A percentile compares a stretch with the other conserved stretches of the same genome.
Conservation (phyloP, 306 rosid genomes). For the Pyrus pyrifolia region DNA sequence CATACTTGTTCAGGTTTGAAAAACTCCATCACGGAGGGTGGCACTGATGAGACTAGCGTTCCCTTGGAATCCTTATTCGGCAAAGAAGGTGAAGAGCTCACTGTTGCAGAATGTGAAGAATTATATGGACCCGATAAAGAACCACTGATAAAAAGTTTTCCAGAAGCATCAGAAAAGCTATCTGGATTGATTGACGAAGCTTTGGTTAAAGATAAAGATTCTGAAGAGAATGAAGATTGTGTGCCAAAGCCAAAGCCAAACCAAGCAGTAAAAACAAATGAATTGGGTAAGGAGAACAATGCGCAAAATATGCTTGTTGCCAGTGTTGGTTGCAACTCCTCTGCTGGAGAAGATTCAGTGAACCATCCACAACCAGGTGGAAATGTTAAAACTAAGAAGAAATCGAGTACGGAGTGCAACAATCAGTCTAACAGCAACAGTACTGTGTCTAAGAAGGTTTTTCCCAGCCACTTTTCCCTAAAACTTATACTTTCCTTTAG, state of each 20-base stretch:
- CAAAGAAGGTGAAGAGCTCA: slow-evolving; percentile 58
- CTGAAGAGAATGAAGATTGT: slow-evolving; percentile 18
- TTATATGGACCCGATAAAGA: slow-evolving; percentile 86
- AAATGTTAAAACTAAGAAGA: slow-evolving; percentile 32
- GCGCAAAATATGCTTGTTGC: slow-evolving; percentile 23
- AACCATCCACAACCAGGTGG: slow-evolving; percentile 24
- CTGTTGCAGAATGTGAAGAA: slow-evolving; percentile 73
- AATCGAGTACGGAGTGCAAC: slow-evolving; percentile 14
- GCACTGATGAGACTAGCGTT: slow-evolving; percentile 38
- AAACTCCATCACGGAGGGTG: slow-evolving; percentile 26
- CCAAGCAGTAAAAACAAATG: slow-evolving; percentile 30
- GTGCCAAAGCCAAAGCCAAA: slow-evolving; percentile 28
- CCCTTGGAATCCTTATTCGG: slow-evolving; percentile 35
- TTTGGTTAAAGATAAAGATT: slow-evolving; percentile 16
- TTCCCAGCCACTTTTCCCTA: slow-evolving; percentile 4
- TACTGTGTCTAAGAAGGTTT: slow-evolving; percentile 62
- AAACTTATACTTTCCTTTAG: background rate
- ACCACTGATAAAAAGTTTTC: slow-evolving; percentile 32
- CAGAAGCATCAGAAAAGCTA: slow-evolving; percentile 26
- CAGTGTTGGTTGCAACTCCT: slow-evolving; percentile 12
- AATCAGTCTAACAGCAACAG: slow-evolving; percentile 42
- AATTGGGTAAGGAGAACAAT: slow-evolving; percentile 21
- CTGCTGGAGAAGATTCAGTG: slow-evolving; percentile 27
- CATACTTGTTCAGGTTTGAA: slow-evolving; percentile 17
- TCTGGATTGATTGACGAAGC: slow-evolving; percentile 25